Evolutionary conservation across 2,329 filamentous ascomycete genomes (phyloP).

Genomic region (Xylariomycetidae sp.): DNA sequence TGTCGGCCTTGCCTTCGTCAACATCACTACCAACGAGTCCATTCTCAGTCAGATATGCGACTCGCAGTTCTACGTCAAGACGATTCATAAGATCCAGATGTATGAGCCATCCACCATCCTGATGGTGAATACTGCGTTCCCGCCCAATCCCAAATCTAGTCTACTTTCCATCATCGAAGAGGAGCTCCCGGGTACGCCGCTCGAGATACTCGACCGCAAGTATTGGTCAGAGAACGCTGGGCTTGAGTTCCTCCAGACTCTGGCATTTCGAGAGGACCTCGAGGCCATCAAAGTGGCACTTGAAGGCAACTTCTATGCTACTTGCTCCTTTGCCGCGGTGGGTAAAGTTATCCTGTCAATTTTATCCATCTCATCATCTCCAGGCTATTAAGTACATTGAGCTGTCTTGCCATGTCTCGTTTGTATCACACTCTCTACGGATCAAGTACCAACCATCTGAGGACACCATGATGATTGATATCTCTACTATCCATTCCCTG

Average conservation of each 20-base stretch:
- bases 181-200: conserved; percentile 55
- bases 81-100: conserved; percentile 78
- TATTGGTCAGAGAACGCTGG: conserved; percentile 79
- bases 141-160: conserved; percentile 62
- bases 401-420: conserved; percentile 58
- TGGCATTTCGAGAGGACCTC: conserved; percentile 76
- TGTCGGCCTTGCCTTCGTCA: conserved; percentile 81
- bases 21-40: conserved; percentile 77
- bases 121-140: conserved; percentile 63
- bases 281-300: conserved; percentile 75
- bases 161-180: conserved; percentile 69
- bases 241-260: conserved; percentile 67
- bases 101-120: conserved; percentile 76
- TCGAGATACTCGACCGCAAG: conserved; percentile 64
- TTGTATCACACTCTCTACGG: conserved; percentile 73
- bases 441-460: conserved; percentile 85
- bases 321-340: conserved; percentile 81
- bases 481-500: conserved; percentile 77
- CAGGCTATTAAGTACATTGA: conserved; percentile 80
- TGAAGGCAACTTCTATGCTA: conserved; percentile 78
- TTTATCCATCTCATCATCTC: conserved; percentile 9
- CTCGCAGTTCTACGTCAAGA: conserved; percentile 84
- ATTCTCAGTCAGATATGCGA: conserved; percentile 88
- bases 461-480: conserved; percentile 92
- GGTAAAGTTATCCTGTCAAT: conserved; percentile 22